These are phyloP conservation scores for Penicillium corylophilum DNA, from an alignment of 2,329 filamentous ascomycete genomes.

Conservation along the genomic window DNA sequence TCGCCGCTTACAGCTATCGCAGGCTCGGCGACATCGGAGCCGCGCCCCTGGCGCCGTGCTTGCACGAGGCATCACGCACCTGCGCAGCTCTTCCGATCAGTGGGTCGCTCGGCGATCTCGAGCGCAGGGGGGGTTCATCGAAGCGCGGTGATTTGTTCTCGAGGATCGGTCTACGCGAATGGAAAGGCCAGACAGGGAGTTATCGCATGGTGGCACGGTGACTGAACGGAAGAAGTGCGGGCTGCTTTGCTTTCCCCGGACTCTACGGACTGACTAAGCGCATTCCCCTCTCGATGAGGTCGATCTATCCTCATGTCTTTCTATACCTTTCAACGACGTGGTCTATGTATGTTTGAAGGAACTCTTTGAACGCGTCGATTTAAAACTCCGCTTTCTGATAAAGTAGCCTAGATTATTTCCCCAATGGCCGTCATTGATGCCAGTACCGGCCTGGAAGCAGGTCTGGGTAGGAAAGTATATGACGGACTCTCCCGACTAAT, in stretches of 20 bases:
- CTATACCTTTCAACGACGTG: too few relatives aligned
- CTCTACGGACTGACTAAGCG: constrained; percentile 13
- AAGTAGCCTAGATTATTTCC: too few relatives aligned
- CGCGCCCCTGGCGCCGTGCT: constrained; percentile 31
- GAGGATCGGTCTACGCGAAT: not conserved
- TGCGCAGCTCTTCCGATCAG: constrained; percentile 11
- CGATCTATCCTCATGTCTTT: too few relatives aligned
- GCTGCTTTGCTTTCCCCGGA: constrained; percentile 18
- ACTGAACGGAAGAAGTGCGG: constrained; percentile 4
- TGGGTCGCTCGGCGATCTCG: constrained; percentile 1
- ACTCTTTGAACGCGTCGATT: too few relatives aligned
- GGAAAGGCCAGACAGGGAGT: not conserved
- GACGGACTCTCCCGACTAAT: not conserved
- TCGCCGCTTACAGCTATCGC: constrained; percentile 47
- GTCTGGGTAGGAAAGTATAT: not conserved
- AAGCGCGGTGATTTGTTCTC: not conserved
- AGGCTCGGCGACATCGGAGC: constrained; percentile 41
- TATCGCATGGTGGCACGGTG: not conserved
- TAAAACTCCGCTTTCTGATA: too few relatives aligned
- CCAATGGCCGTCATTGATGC: too few relatives aligned
- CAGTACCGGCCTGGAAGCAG: not conserved
- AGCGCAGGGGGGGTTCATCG: constrained; percentile 6
- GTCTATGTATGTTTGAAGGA: too few relatives aligned
- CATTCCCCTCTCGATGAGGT: not conserved
- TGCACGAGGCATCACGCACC: constrained; percentile 30